Conservation (phyloP, 768 basidiomycete species). For the Cystofilobasidium ferigula region DNA sequence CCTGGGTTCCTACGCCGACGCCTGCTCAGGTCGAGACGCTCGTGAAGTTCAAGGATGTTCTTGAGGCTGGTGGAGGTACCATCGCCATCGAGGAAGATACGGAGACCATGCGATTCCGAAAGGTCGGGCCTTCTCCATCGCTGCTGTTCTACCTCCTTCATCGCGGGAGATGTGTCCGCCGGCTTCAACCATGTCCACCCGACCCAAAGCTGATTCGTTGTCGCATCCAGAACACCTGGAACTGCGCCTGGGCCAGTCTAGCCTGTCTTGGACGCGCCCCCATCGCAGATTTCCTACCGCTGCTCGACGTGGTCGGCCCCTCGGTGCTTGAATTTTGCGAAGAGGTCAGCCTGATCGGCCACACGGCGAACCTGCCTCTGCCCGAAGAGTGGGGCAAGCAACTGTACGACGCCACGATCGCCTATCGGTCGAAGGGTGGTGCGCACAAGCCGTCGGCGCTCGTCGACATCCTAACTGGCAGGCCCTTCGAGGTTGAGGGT, state of each 20-base stretch:
- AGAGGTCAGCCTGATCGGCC: slow-evolving; percentile 14
- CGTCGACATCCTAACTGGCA: slow-evolving; percentile 22
- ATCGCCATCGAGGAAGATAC: slow-evolving; percentile 24
- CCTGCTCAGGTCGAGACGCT: not conserved
- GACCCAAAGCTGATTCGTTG: too few relatives aligned
- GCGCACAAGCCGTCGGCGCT: slow-evolving; percentile 23
- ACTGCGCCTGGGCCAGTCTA: slow-evolving; percentile 18
- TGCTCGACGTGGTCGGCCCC: slow-evolving; percentile 20
- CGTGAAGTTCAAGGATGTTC: slow-evolving; percentile 14
- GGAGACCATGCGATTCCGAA: slow-evolving; percentile 24
- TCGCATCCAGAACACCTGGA: slow-evolving; percentile 11
- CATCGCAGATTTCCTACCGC: slow-evolving; percentile 10
- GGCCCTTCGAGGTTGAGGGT: slow-evolving; percentile 22
- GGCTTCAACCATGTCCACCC: too few relatives aligned
- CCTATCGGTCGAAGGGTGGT: slow-evolving; percentile 8
- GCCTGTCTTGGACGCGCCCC: slow-evolving; percentile 20
- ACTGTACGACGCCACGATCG: slow-evolving; percentile 12
- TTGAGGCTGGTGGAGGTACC: slow-evolving; percentile 15
- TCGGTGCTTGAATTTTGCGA: slow-evolving; percentile 22
- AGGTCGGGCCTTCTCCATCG: not conserved
- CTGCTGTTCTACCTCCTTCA: not conserved
- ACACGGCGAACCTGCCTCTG: slow-evolving; percentile 13
- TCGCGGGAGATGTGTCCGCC: not conserved
- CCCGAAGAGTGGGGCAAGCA: slow-evolving; percentile 11
- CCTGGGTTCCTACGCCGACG: slow-evolving; percentile 3